Conservation (phyloP, 78 protist genomes). For the Monosiga brevicollis region DNA sequence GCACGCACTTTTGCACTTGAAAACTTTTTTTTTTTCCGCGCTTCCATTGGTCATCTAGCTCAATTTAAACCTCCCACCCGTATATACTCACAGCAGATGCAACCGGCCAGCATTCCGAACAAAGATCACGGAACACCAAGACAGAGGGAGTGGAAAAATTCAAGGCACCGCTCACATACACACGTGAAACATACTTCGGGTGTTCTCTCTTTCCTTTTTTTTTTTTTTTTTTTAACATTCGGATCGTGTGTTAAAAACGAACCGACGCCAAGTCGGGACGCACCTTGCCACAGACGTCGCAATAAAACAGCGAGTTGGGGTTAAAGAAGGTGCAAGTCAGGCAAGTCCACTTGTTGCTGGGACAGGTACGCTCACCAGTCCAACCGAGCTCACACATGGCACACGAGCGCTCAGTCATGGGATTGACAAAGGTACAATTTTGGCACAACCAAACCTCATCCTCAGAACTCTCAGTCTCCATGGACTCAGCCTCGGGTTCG, state of each 20-base stretch:
- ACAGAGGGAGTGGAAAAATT: neutral
- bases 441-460: neutral
- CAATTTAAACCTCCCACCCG: neutral
- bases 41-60: no score
- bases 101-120: neutral
- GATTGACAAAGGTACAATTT: neutral
- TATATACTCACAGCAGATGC: neutral
- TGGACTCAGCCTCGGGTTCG: neutral
- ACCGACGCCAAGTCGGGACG: neutral
- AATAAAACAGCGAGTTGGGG: neutral
- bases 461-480: neutral
- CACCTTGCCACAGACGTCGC: neutral
- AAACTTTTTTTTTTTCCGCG: no score
- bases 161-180: neutral
- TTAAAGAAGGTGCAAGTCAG: neutral
- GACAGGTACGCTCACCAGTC: neutral
- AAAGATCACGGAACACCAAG: neutral
- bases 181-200: no score
- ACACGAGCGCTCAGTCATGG: neutral
- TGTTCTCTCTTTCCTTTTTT: no score
- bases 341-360: neutral
- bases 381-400: neutral
- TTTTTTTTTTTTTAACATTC: no score
- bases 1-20: no score
- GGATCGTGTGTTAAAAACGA: neutral